Evolutionary conservation across 139 green algal genomes (phyloP), one percentile per base, ranked within the genome.

Genomic region (Chlamydomonas sp.): DNA sequence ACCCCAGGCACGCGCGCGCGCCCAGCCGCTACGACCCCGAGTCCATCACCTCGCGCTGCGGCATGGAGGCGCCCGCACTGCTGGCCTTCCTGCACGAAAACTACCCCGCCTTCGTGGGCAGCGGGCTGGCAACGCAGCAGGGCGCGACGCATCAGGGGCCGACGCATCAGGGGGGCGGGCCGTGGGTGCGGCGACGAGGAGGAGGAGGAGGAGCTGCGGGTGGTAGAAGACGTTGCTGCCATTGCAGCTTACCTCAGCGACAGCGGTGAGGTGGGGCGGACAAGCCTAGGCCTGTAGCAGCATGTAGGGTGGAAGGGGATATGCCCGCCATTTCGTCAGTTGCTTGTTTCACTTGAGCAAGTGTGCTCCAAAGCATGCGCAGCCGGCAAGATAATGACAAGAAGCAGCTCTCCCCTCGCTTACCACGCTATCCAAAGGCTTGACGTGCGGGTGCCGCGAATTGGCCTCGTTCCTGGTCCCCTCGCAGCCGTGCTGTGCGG

Each of bases 1-100:
- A 18, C 31, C 57, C 58, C 75, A 91, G 88, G 14, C 61, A 71
- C n/a, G 72, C 64, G 20, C 88, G 89, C 20, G 79, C 79, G n/a
- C n/a, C n/a, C n/a, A 89, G 86, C 78, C 84, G 84, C 62, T 89
- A 91, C 72, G 84, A 89, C 57, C 84, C 89, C n/a, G 89, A 91
- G 31, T 79, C 78, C 63, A 84, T 91, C 57, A n/a, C 85, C 12
- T 49, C 62, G n/a, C 79, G 79, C 63, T 84, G 75, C 20, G 79
- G 79, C 63, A 84, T 91, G 72, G 89, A 91, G 69, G 83, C 83
- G 63, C 49, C 74, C 63, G 14, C 18, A 4, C 83, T 88, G 15
- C 73, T 77, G 83, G 68, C 74, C 61, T 88, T 82, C 72, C 62
- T 88, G 63, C 63, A 77, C 73, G 83, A 88, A 71, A 88, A 88